Evolutionary conservation across 805 yeast genomes (phyloP), one percentile per base, ranked within the genome.

Genomic region (Ogataea polymorpha): DNA sequence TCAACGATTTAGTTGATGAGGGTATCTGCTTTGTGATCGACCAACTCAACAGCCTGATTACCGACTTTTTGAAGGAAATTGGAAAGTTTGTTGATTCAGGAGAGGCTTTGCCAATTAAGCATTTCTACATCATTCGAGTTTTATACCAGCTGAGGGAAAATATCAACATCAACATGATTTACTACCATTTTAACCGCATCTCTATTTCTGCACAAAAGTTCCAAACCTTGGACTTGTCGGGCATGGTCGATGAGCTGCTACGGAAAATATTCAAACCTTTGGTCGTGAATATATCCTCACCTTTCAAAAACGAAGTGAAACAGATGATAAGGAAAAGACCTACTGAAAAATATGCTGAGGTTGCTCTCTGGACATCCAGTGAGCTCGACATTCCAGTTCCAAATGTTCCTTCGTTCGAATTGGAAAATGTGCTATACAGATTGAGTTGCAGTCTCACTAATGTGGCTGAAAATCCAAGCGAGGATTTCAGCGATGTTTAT

Each of bases 401-500:
- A 1, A 54, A 46, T 13, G 32, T 51, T 2, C 50, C 54, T 17
- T 58, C 64, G 1, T 36, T 58, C 18, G 58, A 53, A 16, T 39
- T 53, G 11, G 50, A 54, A 24, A 39, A 45, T 20, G 34, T 55
- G 1, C 16, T 60, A 6, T 53, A 55, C 40, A 38, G 42, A 13
- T 32, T 51, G n/a, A 41, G 54, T 30, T 20, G 44, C 28, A 42
- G 44, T 10, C 33, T 60, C 24, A 35, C 46, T 12, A 33, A 17
- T n/a, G 35, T 42, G 7, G 39, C 40, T 3, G 50, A 41, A 3
- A 43, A 37, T 26, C 44, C 48, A 1, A 46, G 41, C 3, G 54
- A 49, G n/a, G 62, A 59, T 35, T 59, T 50, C 37, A 49, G 62
- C 1, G 61, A 60, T 42, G 52, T 58, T n/a, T 62, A 53, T 28